Conservation (phyloP, 2,329 filamentous ascomycete species). For the Coleophoma eucalyptorum region DNA sequence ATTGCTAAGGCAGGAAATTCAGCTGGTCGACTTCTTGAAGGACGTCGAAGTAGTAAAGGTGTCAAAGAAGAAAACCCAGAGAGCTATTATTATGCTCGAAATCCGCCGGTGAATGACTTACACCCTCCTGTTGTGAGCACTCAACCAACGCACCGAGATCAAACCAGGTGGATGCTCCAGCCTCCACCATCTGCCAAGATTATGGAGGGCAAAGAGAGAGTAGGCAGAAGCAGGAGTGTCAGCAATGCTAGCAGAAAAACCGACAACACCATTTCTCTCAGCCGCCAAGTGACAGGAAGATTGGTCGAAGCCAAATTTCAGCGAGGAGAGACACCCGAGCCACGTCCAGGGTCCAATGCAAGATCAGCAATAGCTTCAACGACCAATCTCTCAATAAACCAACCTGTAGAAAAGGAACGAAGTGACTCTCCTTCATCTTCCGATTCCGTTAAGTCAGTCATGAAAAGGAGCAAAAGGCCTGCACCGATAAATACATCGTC, state of each 20-base stretch:
- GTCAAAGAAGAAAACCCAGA: constrained; percentile 29
- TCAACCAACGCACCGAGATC: constrained; percentile 63
- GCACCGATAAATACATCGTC: constrained; percentile 17
- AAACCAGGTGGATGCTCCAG: constrained; percentile 87
- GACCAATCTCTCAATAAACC: constrained; percentile 8
- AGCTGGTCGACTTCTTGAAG: constrained; percentile 49
- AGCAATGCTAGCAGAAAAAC: constrained; percentile 35
- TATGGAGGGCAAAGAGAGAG: constrained; percentile 82
- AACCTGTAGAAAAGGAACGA: constrained; percentile 13
- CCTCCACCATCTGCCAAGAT: constrained; percentile 85
- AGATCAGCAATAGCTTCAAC: constrained; percentile 10
- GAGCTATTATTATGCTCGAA: constrained; percentile 31
- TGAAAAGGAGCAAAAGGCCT: constrained; percentile 18
- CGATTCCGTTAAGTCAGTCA: constrained; percentile 10
- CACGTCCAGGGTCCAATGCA: constrained; percentile 6
- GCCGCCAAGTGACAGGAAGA: constrained; percentile 23
- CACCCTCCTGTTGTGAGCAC: constrained; percentile 82
- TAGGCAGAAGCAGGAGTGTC: constrained; percentile 51
- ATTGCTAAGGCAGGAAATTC: constrained; percentile 45
- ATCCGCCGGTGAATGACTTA: constrained; percentile 79
- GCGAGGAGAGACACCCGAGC: constrained; percentile 21
- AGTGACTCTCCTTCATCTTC: constrained; percentile 16
- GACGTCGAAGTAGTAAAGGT: constrained; percentile 35
- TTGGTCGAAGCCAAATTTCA: constrained; percentile 24
- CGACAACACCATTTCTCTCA: constrained; percentile 14